phyloP scores from a whole-genome alignment of 192 early-diverging fungal genomes.

The Coemansia sp. region DNA sequence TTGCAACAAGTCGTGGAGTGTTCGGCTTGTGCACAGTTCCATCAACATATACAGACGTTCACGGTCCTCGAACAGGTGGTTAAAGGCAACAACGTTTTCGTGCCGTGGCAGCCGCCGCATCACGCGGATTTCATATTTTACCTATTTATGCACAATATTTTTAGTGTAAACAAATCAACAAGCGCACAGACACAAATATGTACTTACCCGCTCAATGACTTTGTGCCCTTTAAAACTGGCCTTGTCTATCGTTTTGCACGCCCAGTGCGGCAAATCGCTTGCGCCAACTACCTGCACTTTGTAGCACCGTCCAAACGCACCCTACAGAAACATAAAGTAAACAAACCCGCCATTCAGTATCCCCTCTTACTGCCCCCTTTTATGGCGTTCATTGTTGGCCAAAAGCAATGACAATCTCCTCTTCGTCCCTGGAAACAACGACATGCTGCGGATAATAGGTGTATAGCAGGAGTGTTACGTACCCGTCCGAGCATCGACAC shows the following conservation, averaged over 20 bases:
- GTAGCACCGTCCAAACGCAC: slow-evolving; percentile 87
- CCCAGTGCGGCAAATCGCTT: slow-evolving; percentile 54
- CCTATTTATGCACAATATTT: slow-evolving; percentile 6
- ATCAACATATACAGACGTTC: slow-evolving; percentile 84
- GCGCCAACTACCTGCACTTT: slow-evolving; percentile 56
- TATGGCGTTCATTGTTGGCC: too few relatives aligned
- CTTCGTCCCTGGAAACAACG: too few relatives aligned
- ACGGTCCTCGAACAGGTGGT: slow-evolving; percentile 85
- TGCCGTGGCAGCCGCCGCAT: slow-evolving; percentile 61
- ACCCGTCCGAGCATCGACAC: slow-evolving; percentile 43
- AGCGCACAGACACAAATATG: not conserved
- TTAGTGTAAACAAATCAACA: not conserved
- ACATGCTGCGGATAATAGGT: not conserved
- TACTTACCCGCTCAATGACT: slow-evolving; percentile 49
- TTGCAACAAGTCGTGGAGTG: slow-evolving; percentile 81
- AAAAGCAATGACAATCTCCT: too few relatives aligned
- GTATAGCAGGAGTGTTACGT: slow-evolving; percentile 3
- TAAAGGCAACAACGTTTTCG: slow-evolving; percentile 76
- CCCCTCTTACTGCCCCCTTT: too few relatives aligned
- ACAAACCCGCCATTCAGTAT: slow-evolving; percentile 1
- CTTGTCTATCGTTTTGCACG: slow-evolving; percentile 64
- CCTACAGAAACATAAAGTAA: slow-evolving; percentile 55
- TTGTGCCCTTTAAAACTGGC: slow-evolving; percentile 45
- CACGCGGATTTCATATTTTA: slow-evolving; percentile 52
- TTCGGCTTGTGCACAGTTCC: slow-evolving; percentile 89